Evolutionary conservation across 2,329 filamentous ascomycete genomes (phyloP).

Genomic region (Cladophialophora bantiana): DNA sequence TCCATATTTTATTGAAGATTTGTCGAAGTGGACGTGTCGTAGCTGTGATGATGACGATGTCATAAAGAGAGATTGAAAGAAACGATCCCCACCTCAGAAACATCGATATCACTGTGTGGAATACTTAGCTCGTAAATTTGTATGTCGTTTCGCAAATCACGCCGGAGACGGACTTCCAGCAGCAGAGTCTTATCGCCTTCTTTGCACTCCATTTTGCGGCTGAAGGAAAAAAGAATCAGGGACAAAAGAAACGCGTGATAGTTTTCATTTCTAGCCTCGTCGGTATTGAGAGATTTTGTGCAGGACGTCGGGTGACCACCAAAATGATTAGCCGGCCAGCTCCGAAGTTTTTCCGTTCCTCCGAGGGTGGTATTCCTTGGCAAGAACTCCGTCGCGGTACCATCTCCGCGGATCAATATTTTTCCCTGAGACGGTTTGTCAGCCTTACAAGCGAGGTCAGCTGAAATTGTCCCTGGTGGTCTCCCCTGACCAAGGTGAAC

Average conservation of each 20-base stretch:
- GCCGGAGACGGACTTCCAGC: background rate
- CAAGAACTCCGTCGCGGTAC: background rate
- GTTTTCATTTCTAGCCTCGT: background rate
- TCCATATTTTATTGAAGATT: constrained; percentile 13
- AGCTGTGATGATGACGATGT: background rate
- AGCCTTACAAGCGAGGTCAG: background rate
- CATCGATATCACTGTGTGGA: background rate
- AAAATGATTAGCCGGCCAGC: background rate
- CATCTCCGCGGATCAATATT: background rate
- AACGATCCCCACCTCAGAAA: background rate
- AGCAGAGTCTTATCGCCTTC: background rate
- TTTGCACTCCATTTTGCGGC: background rate
- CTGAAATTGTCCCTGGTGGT: no score
- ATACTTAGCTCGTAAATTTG: background rate
- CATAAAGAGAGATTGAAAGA: background rate
- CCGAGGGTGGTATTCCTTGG: background rate
- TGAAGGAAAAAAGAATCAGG: background rate
- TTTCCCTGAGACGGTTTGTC: background rate
- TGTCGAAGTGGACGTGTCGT: background rate
- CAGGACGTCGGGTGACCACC: background rate
- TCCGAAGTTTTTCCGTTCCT: background rate
- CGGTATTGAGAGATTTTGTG: background rate
- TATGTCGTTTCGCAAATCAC: background rate
- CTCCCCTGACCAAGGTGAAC: no score
- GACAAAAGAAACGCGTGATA: constrained; percentile 5